Percentiles rank a stretch among this genome's conserved stretches.
These are phyloP conservation scores for Saprolegnia diclina DNA, from an alignment of 352 stramenopile genomes.

Conservation along the genomic window DNA sequence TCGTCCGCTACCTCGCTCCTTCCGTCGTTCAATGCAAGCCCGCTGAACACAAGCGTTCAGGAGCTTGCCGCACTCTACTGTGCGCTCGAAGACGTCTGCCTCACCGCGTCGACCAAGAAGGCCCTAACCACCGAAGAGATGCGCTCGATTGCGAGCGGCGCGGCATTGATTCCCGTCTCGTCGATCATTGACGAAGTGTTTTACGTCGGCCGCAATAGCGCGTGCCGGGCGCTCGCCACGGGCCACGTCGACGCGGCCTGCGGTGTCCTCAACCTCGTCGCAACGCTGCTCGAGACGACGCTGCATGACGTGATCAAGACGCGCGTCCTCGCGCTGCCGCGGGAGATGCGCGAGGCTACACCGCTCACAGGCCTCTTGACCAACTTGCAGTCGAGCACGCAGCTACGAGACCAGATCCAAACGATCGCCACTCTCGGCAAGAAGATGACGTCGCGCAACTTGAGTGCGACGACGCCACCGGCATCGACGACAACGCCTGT, in stretches of 20 bases:
- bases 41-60: constrained; percentile 73
- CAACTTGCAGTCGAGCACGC: constrained; percentile 35
- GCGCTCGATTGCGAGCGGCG: constrained; percentile 44
- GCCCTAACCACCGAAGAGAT: constrained; percentile 84
- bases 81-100: constrained; percentile 77
- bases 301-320: constrained; percentile 73
- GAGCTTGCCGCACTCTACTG: constrained; percentile 82
- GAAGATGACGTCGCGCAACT: constrained; percentile 51
- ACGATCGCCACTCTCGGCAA: constrained; percentile 84
- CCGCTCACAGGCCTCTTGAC: constrained; percentile 37
- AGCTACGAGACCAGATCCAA: constrained; percentile 83
- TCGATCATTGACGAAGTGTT: constrained; percentile 85
- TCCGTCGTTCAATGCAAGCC: constrained; percentile 58
- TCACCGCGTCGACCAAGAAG: constrained; percentile 69
- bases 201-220: constrained; percentile 78
- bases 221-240: constrained; percentile 68
- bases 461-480: constrained; percentile 21
- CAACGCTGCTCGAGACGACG: constrained; percentile 69
- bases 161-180: constrained; percentile 64
- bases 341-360: constrained; percentile 50
- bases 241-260: constrained; percentile 76
- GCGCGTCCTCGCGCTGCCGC: constrained; percentile 67
- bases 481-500: neutral
- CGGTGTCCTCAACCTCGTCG: constrained; percentile 82
- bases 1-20: constrained; percentile 31